These are phyloP conservation scores for Grammothele lineata DNA, from an alignment of 768 basidiomycete species.

Conservation along the genomic window DNA sequence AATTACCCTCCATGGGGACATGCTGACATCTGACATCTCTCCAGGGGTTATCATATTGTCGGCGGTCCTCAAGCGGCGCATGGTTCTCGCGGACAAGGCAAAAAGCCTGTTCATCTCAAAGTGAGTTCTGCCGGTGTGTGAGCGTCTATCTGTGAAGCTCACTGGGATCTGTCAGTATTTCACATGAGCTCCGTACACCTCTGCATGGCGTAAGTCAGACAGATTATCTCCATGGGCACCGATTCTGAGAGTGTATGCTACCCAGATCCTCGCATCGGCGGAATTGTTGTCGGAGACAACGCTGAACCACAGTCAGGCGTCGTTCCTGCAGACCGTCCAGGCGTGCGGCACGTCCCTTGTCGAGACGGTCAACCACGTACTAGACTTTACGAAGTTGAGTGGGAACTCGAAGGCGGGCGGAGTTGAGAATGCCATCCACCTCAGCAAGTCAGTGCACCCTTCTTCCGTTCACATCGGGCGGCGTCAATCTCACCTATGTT, in stretches of 20 bases:
- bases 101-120: slow-evolving; percentile 92
- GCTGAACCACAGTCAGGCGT: slow-evolving; percentile 76
- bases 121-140: slow-evolving; percentile 44
- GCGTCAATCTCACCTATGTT: no score
- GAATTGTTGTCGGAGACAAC: slow-evolving; percentile 84
- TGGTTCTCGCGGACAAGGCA: slow-evolving; percentile 93
- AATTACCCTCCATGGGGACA: no score
- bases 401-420: slow-evolving; percentile 79
- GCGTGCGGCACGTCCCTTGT: slow-evolving; percentile 94
- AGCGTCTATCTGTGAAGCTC: background rate
- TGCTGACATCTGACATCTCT: no score
- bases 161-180: slow-evolving; percentile 51
- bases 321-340: slow-evolving; percentile 90
- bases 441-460: slow-evolving; percentile 58
- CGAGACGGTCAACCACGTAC: slow-evolving; percentile 94
- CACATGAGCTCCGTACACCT: slow-evolving; percentile 87
- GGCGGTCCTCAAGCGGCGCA: slow-evolving; percentile 85
- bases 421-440: slow-evolving; percentile 69
- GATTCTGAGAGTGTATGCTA: no score
- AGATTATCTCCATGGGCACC: no score
- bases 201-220: slow-evolving; percentile 69
- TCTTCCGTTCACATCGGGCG: no score
- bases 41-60: slow-evolving; percentile 87
- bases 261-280: slow-evolving; percentile 82
- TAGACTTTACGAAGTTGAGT: slow-evolving; percentile 94